Base-by-base conservation (phyloP, 108 stramenopile species). In the Nannochloropsis gaditana region DNA sequence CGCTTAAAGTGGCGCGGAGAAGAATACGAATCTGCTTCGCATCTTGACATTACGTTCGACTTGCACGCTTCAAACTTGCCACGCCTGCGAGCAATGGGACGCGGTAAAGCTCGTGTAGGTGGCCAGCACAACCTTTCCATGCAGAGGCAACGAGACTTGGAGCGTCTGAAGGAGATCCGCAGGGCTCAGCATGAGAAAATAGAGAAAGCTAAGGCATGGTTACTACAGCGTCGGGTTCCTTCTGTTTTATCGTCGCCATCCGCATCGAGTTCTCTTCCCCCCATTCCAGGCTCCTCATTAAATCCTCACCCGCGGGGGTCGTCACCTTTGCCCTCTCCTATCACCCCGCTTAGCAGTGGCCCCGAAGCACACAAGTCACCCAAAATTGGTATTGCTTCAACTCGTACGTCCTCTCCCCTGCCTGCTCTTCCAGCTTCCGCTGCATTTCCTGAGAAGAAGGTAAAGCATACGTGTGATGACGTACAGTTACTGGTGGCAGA, bases 71-170 rank as follows among this genome's bases (percentile, higher is more conserved):
- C 59, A n/a, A n/a, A n/a, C 2, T 73, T n/a, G 59, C 59, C 59
- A n/a, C 59, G 59, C 19, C 4, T 73, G 3, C 19, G 59, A 50
- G 47, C 11, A 73, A n/a, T 73, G 59, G 59, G 59, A n/a, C 59
- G 59, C n/a, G 59, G 59, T 73, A n/a, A n/a, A 73, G n/a, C 59
- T 73, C 59, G 8, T n/a, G 59, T n/a, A 15, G n/a, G 59, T n/a
- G n/a, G 6, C 15, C 19, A n/a, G 59, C 59, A 6, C 59, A 73
- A 73, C 6, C 59, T 73, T n/a, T 73, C 59, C 59, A n/a, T 73
- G 59, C 59, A 73, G 59, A 73, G n/a, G 8, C 59, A 73, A n/a
- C 59, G 59, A n/a, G 59, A 73, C 19, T 73, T 73, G 59, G 59
- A 73, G 19, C 59, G 59, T 6, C 59, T 73, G 59, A 73, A 73